These are phyloP conservation scores for Clarireedia homoeocarpa DNA, from an alignment of 2,329 filamentous ascomycete species.

Conservation along the genomic window DNA sequence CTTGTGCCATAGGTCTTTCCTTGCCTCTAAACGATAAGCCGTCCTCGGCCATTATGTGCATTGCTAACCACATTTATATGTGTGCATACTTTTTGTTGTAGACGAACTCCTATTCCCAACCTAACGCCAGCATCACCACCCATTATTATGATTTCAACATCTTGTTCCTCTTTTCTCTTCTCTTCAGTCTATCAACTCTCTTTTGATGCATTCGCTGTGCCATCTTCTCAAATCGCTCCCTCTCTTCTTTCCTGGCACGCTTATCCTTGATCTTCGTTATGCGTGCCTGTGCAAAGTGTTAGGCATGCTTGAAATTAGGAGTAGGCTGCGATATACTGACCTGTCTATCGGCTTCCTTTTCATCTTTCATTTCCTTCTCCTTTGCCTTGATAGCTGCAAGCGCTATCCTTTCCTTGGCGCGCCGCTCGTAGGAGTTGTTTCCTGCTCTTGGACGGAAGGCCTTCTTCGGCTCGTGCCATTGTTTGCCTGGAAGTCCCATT, in stretches of 20 bases:
- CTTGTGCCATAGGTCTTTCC: too few species aligned
- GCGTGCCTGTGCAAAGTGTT: slow-evolving; percentile 47
- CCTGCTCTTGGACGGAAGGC: slow-evolving; percentile 79
- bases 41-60: not conserved
- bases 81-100: too few species aligned
- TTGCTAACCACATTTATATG: too few species aligned
- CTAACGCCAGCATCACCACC: not conserved
- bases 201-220: slow-evolving; percentile 98
- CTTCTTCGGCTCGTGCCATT: slow-evolving; percentile 80
- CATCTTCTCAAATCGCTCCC: slow-evolving; percentile 85
- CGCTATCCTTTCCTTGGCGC: slow-evolving; percentile 59
- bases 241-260: slow-evolving; percentile 83
- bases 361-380: slow-evolving; percentile 92
- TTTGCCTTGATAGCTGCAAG: slow-evolving; percentile 77
- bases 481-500: slow-evolving; percentile 59
- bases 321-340: slow-evolving; percentile 38
- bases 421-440: slow-evolving; percentile 70
- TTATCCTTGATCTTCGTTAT: slow-evolving; percentile 78
- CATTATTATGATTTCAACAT: slow-evolving; percentile 54
- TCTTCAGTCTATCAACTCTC: slow-evolving; percentile 84
- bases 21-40: not conserved
- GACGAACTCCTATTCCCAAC: not conserved
- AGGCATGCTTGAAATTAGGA: not conserved
- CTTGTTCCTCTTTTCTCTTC: slow-evolving; percentile 95
- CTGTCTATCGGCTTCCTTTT: slow-evolving; percentile 84